Evolutionary conservation across 1,139 yeast genomes (phyloP).

Genomic region (Kodamaea derodonti): DNA sequence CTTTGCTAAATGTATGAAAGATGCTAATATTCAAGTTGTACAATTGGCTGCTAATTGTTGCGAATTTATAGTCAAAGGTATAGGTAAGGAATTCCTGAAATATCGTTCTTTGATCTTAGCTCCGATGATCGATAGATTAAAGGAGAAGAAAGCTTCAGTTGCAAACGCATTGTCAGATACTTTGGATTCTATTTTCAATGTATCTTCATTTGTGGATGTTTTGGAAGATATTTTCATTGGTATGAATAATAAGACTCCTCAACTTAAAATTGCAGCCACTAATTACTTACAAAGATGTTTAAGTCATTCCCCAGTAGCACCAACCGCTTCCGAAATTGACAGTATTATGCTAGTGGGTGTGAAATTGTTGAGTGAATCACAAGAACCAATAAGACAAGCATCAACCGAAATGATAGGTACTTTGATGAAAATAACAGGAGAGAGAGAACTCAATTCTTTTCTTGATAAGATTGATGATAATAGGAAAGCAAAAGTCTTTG

Average conservation of each 20-base stretch:
- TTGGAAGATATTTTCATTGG: constrained; percentile 58
- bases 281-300: constrained; percentile 66
- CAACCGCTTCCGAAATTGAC: constrained; percentile 53
- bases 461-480: constrained; percentile 73
- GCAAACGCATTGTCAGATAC: constrained; percentile 65
- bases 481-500: constrained; percentile 63
- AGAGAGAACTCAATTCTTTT: constrained; percentile 55
- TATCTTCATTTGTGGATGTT: constrained; percentile 53
- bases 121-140: constrained; percentile 76
- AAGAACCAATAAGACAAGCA: constrained; percentile 78
- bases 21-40: constrained; percentile 88
- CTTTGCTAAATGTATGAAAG: constrained; percentile 75
- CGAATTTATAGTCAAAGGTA: constrained; percentile 61
- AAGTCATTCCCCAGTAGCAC: constrained; percentile 45
- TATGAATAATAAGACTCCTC: constrained; percentile 80
- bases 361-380: constrained; percentile 73
- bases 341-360: constrained; percentile 51
- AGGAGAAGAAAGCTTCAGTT: constrained; percentile 81
- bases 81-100: constrained; percentile 50
- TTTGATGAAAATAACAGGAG: constrained; percentile 77
- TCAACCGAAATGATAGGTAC: constrained; percentile 81
- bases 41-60: constrained; percentile 73
- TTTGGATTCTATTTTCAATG: constrained; percentile 57
- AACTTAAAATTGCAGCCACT: constrained; percentile 67
- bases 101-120: constrained; percentile 54